These are phyloP conservation scores for Arthroderma uncinatum DNA, from an alignment of 2,329 filamentous ascomycete species.

Conservation along the genomic window DNA sequence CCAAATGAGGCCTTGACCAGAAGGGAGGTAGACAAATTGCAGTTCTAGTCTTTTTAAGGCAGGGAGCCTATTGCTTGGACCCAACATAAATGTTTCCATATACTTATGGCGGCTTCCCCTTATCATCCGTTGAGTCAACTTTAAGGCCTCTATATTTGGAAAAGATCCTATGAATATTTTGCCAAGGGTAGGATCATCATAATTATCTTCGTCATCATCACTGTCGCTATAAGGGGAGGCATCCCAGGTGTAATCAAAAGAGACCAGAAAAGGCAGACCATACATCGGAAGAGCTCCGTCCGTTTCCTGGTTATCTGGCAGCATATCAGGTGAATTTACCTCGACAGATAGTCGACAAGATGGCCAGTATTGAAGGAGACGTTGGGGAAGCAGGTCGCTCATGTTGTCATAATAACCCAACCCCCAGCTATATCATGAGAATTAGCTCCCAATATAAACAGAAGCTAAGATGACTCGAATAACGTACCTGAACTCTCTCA, in stretches of 20 bases:
- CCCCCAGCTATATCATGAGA: not conserved
- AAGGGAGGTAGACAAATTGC: not conserved
- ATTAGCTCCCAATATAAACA: not conserved
- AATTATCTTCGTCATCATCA: not conserved
- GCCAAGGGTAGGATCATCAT: not conserved
- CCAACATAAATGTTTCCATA: not conserved
- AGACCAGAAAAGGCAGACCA: not conserved
- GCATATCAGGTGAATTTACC: not conserved
- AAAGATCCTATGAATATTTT: not conserved
- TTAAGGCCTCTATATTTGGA: not conserved
- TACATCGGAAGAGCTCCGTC: not conserved
- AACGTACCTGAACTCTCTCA: conserved; percentile 2
- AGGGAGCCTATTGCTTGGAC: not conserved
- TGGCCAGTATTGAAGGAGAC: conserved; percentile 2
- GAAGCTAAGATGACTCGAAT: not conserved
- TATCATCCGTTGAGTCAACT: not conserved
- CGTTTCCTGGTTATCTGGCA: not conserved
- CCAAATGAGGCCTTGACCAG: not conserved
- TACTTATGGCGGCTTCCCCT: not conserved
- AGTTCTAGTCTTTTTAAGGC: not conserved
- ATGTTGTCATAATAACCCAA: not conserved
- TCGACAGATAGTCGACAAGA: conserved; percentile 1
- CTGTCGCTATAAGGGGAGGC: not conserved
- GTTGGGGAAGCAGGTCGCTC: not conserved
- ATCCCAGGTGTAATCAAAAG: conserved; percentile 1